phyloP scores from a whole-genome alignment of 345 rosid genomes.

The Litchi chinensis region DNA sequence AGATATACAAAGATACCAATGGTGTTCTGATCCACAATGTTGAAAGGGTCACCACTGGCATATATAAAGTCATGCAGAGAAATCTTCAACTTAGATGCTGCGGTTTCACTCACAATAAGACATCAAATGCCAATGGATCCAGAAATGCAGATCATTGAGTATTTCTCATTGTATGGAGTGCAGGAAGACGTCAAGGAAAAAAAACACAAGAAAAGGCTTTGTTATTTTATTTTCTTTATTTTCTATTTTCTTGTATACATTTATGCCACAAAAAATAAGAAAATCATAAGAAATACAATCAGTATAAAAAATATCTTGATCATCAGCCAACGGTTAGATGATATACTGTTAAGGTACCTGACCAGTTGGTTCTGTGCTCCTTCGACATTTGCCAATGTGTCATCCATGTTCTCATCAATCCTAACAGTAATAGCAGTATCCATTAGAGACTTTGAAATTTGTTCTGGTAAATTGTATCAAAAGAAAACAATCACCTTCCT shows the following conservation, averaged over 20 bases:
- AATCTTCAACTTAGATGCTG: neutral
- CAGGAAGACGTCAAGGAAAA: neutral
- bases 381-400: slow-evolving; percentile 67
- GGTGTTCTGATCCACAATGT: no score
- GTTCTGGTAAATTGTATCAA: neutral
- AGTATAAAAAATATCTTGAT: slow-evolving; percentile 77
- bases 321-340: slow-evolving; percentile 85
- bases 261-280: slow-evolving; percentile 80
- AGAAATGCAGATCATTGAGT: neutral
- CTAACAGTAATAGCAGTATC: slow-evolving; percentile 32
- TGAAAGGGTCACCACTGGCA: no score
- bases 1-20: no score
- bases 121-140: neutral
- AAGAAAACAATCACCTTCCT: neutral
- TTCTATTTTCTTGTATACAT: slow-evolving; percentile 14
- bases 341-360: slow-evolving; percentile 73
- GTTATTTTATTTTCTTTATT: slow-evolving; percentile 16
- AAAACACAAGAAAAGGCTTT: neutral
- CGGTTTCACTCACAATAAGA: neutral
- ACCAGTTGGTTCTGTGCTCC: slow-evolving; percentile 65
- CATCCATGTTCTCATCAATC: slow-evolving; percentile 86
- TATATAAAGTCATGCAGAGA: neutral
- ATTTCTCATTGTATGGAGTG: neutral
- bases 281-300: slow-evolving; percentile 74
- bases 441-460: neutral